phyloP scores from a whole-genome alignment of 1,284 basidiomycete genomes.

The Tylopilus sp. region DNA sequence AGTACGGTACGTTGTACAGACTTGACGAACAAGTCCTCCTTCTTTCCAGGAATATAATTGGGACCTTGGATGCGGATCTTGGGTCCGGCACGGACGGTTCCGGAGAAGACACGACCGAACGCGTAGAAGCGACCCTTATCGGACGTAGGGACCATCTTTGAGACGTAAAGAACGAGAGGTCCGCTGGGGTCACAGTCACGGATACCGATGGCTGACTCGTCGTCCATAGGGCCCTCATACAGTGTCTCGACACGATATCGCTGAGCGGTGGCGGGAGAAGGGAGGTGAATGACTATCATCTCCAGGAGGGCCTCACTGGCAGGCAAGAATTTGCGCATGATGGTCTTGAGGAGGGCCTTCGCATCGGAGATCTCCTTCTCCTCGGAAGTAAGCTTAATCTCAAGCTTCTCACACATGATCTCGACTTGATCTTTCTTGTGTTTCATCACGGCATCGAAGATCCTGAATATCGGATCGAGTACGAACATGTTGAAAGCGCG shows the following conservation, averaged over 20 bases:
- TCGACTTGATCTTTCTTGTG: slow-evolving; percentile 94
- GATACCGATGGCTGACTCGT: slow-evolving; percentile 98
- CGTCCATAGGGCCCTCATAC: slow-evolving; percentile 99
- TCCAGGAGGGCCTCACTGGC: slow-evolving; percentile 98
- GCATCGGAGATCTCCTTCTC: slow-evolving; percentile 91
- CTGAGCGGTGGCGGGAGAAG: slow-evolving; percentile 96
- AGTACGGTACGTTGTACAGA: slow-evolving; percentile 98
- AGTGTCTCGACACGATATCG: slow-evolving; percentile 99
- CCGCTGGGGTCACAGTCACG: slow-evolving; percentile 97
- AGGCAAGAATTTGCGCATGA: slow-evolving; percentile 99
- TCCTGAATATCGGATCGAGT: slow-evolving; percentile 98
- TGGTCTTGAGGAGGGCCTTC: slow-evolving; percentile 94
- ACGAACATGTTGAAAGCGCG: slow-evolving; percentile 96
- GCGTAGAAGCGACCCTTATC: slow-evolving; percentile 99
- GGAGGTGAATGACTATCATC: slow-evolving; percentile 99
- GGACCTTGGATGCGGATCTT: slow-evolving; percentile 99
- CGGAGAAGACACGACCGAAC: slow-evolving; percentile 99
- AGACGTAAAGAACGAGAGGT: slow-evolving; percentile 98
- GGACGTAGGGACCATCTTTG: slow-evolving; percentile 99
- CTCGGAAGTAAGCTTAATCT: slow-evolving; percentile 84
- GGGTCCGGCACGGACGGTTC: slow-evolving; percentile 94
- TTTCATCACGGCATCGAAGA: slow-evolving; percentile 99
- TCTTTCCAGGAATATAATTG: slow-evolving; percentile 98
- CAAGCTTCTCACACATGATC: slow-evolving; percentile 95
- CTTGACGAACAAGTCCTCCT: slow-evolving; percentile 98